Evolutionary conservation across 371 early-diverging fungal species (phyloP), one percentile per base, ranked within the genome.

Genomic region (Rhizopus microsporus): DNA sequence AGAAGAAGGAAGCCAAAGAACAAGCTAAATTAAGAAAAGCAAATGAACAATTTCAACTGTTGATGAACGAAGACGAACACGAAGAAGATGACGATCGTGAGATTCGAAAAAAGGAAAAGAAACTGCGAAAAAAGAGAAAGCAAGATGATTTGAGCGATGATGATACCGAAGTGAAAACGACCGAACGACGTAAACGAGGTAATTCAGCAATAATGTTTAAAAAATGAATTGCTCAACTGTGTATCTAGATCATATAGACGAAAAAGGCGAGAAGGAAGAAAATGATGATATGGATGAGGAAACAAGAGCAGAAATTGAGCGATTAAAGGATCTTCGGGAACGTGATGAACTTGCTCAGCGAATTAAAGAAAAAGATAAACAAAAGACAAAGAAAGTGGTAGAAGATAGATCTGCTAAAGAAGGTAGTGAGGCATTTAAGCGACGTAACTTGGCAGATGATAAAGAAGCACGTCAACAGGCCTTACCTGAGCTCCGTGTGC

Each of bases 261-360:
- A 57, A 47, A 59, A 53, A 49, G 42, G 44, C 38, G 77, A 67
- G 51, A 59, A 64, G 4, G 82, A 81, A 47, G 78, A 69, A 7
- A 57, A 51, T 4, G 54, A 58, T 17, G 64, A 83, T 47, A 55
- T 62, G 23, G 69, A 77, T 45, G 72, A 70, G 31, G 87, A 78
- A 48, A 77, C 42, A 29, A 7, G 49, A 23, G 56, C 56, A 6
- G 68, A 86, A 34, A 57, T 58, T 13, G 89, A 87, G 46, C 77
- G 85, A 7, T 82, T 86, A 37, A 62, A 77, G 30, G 89, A 90
- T 67, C 54, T 86, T 43, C 74, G 80, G 59, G 98, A 97, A 65
- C 86, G 95, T 54, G 96, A 96, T 62, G 98, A 89, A 56, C 91
- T 96, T 74, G 93, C 88, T 4, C 82, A 89, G 51, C 71, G 96